Conservation (phyloP, 768 basidiomycete species). For the Zangia roseola region DNA sequence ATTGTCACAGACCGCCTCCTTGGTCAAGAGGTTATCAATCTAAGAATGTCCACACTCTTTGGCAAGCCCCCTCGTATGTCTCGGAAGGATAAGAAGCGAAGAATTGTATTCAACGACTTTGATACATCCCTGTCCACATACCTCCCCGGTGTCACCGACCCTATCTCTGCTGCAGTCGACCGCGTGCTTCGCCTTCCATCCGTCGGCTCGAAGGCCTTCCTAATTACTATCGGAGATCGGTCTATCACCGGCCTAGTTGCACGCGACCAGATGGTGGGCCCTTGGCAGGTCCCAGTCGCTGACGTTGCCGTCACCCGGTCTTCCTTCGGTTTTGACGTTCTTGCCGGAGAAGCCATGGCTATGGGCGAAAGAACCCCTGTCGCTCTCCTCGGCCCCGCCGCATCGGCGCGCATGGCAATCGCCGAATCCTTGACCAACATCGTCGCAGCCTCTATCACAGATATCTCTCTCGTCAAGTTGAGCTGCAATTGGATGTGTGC, state of each 20-base stretch:
- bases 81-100: slow-evolving; percentile 57
- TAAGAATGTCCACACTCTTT: slow-evolving; percentile 94
- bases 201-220: slow-evolving; percentile 94
- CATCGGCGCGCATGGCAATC: slow-evolving; percentile 95
- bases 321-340: slow-evolving; percentile 86
- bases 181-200: slow-evolving; percentile 89
- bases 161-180: slow-evolving; percentile 62
- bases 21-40: slow-evolving; percentile 73
- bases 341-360: slow-evolving; percentile 93
- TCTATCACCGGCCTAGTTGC: slow-evolving; percentile 91
- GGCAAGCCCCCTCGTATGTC: slow-evolving; percentile 95
- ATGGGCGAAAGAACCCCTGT: slow-evolving; percentile 96
- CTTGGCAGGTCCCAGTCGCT: slow-evolving; percentile 97
- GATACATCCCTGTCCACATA: slow-evolving; percentile 70
- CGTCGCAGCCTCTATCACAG: slow-evolving; percentile 71
- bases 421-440: slow-evolving; percentile 93
- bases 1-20: slow-evolving; percentile 88
- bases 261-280: slow-evolving; percentile 98
- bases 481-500: slow-evolving; percentile 99
- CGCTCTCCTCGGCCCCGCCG: slow-evolving; percentile 82
- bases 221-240: slow-evolving; percentile 97
- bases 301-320: slow-evolving; percentile 97
- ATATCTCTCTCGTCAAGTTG: slow-evolving; percentile 79
- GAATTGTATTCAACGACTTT: slow-evolving; percentile 50
- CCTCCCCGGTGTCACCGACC: slow-evolving; percentile 49